Percentiles rank a stretch among this genome's conserved stretches.
Evolutionary conservation across 495 filamentous ascomycete species (phyloP).

Genomic region (Chlorociboria aeruginascens): DNA sequence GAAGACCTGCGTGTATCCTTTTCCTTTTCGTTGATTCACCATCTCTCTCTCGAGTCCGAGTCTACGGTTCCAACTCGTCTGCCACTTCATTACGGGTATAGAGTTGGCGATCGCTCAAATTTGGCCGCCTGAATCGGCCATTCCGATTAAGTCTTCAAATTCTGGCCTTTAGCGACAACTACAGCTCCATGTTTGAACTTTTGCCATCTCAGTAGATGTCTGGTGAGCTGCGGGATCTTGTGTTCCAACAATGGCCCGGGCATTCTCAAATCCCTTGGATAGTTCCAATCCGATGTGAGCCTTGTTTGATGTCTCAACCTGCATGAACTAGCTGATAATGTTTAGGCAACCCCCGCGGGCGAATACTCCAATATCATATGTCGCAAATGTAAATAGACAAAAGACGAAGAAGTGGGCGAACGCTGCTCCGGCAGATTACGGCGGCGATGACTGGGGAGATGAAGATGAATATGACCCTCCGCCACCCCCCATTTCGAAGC

Average conservation of each 20-base stretch:
- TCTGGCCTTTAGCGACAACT: not conserved
- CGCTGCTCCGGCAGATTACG: conserved; percentile 77
- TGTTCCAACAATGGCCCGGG: conserved; percentile 16
- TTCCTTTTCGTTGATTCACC: too few species aligned
- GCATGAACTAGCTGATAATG: conserved; percentile 5
- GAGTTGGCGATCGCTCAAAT: too few species aligned
- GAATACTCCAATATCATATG: conserved; percentile 26
- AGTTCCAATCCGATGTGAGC: conserved; percentile 10
- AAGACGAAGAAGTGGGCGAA: conserved; percentile 95
- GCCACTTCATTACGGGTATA: too few species aligned
- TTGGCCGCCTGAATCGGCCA: too few species aligned
- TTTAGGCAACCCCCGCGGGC: conserved; percentile 8
- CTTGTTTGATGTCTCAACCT: too few species aligned
- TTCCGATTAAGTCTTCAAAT: too few species aligned
- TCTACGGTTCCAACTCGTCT: too few species aligned
- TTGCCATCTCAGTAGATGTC: conserved; percentile 8
- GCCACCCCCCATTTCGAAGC: conserved; percentile 28
- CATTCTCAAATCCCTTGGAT: conserved; percentile 16
- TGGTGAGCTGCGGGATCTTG: conserved; percentile 7
- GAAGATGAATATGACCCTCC: conserved; percentile 51
- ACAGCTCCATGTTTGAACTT: not conserved
- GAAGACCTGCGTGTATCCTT: too few species aligned
- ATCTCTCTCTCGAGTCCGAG: too few species aligned
- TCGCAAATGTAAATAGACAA: conserved; percentile 73
- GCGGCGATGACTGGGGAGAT: conserved; percentile 89